These are phyloP conservation scores for Nakataea oryzae DNA, from an alignment of 2,329 filamentous ascomycete species.

Conservation along the genomic window DNA sequence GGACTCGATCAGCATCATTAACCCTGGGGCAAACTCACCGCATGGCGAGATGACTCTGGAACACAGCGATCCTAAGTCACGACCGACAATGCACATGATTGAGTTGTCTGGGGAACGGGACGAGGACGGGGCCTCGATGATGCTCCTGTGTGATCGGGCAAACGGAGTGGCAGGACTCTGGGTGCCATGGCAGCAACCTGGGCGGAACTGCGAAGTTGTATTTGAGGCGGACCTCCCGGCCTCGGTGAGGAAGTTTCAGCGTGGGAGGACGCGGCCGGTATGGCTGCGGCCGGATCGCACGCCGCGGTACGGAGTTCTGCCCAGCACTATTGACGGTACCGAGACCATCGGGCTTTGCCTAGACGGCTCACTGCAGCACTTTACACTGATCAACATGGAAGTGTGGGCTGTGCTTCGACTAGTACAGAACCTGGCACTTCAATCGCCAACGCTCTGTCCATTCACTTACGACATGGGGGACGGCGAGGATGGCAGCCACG, in stretches of 20 bases:
- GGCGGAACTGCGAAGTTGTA: conserved; percentile 31
- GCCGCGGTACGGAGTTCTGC: conserved; percentile 30
- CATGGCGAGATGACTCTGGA: conserved; percentile 24
- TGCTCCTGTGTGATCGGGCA: not conserved
- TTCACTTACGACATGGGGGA: conserved; percentile 23
- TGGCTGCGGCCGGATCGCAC: conserved; percentile 30
- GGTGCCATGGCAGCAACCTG: conserved; percentile 31
- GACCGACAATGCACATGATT: conserved; percentile 34
- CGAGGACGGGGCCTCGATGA: conserved; percentile 7
- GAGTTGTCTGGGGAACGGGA: conserved; percentile 26
- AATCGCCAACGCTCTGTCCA: conserved; percentile 35
- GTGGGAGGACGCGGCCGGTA: conserved; percentile 38
- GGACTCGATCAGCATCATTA: conserved; percentile 47
- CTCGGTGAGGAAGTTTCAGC: conserved; percentile 46
- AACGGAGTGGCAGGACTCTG: conserved; percentile 37
- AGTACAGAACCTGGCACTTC: conserved; percentile 57
- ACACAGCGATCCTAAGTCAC: conserved; percentile 34
- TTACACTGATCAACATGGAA: conserved; percentile 52
- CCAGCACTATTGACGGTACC: conserved; percentile 29
- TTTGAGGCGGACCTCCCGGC: conserved; percentile 46
- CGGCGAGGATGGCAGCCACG: conserved; percentile 9
- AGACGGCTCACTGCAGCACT: conserved; percentile 59
- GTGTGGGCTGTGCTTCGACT: conserved; percentile 62
- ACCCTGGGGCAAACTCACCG: conserved; percentile 26
- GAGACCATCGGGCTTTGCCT: conserved; percentile 56